Percentiles rank a stretch among this genome's conserved stretches.
Conservation (phyloP, 2,329 filamentous ascomycete genomes). For the Talaromyces verruculosus region DNA sequence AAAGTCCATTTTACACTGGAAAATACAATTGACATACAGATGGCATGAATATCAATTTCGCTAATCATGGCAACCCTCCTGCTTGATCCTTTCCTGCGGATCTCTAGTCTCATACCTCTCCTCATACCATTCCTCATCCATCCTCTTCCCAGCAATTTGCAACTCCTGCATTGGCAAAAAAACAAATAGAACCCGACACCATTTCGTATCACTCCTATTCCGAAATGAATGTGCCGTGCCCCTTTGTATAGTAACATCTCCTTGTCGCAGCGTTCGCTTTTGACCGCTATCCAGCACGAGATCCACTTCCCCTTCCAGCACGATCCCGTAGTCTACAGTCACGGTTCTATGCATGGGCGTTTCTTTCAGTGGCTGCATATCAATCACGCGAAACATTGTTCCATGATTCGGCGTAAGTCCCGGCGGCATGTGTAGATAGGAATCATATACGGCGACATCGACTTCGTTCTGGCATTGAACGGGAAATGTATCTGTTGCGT, state of each 20-base stretch:
- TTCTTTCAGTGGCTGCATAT: conserved; percentile 35
- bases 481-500: conserved; percentile 33
- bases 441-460: conserved; percentile 36
- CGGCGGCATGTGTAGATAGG: conserved; percentile 35
- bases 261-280: conserved; percentile 32
- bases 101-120: conserved; percentile 26
- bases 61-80: conserved; percentile 17
- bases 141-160: conserved; percentile 51
- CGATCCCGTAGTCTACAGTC: conserved; percentile 40
- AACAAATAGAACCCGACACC: conserved; percentile 36
- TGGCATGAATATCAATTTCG: no score
- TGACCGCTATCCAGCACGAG: conserved; percentile 39
- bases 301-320: conserved; percentile 41
- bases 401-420: conserved; percentile 35
- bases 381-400: conserved; percentile 37
- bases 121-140: conserved; percentile 49
- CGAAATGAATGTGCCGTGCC: conserved; percentile 35
- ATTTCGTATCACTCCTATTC: conserved; percentile 30
- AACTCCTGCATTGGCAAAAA: conserved; percentile 34
- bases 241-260: conserved; percentile 38
- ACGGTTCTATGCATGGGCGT: conserved; percentile 42
- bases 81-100: conserved; percentile 32
- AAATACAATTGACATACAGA: not conserved
- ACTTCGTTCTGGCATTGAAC: conserved; percentile 32
- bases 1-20: not conserved